Base-by-base conservation (phyloP, 257 asterid genomes). In the Solanum chiquidenum region DNA sequence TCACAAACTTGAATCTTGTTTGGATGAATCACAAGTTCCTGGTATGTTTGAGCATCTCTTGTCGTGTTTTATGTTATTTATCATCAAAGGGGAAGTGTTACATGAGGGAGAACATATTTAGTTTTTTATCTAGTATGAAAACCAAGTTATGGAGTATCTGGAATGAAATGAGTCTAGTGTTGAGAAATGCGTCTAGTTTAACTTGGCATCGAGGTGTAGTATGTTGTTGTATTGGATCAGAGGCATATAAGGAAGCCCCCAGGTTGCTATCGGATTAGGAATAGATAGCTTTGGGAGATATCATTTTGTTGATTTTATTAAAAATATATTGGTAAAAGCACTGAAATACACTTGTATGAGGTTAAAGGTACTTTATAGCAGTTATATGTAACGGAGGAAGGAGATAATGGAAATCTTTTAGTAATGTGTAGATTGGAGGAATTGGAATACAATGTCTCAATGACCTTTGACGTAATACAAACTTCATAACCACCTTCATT, bases 1-100 rank as follows among this genome's bases (percentile, higher is more conserved):
- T 91, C 94, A 94, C 85, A 83, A 90, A 42, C 91, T 96, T 89
- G 93, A 90, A 62, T 33, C 74, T 83, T 85, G 88, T 86, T 86
- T 91, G 3, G 92, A 86, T 52, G 90, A 83, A 83, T 88, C 91
- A 27, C 85, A 87, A 86, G 52, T 77, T 37, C 87, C 21, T 46
- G 94, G 98, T 95, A 89, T 86, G 90, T 37, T 86, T 34, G 44
- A 6, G 73, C 66, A 2, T 8, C 29, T 46, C 29, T 31, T 82
- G 21, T 9, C 2, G 7, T 49, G 69, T 18, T 46, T 11, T 29
- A 29, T 80, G 42, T 27, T 46, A 29, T 46, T 75, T 29, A 49
- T 82, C 13, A 3, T 46, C 69, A 49, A 14, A 14, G n/a, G 27
- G 27, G 14, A 27, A 25, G 37, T 44, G 18, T 46, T 79, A 4